Evolutionary conservation across 2,329 filamentous ascomycete genomes (phyloP), one percentile per base, ranked within the genome.

Genomic region (Beauveria brongniartii): DNA sequence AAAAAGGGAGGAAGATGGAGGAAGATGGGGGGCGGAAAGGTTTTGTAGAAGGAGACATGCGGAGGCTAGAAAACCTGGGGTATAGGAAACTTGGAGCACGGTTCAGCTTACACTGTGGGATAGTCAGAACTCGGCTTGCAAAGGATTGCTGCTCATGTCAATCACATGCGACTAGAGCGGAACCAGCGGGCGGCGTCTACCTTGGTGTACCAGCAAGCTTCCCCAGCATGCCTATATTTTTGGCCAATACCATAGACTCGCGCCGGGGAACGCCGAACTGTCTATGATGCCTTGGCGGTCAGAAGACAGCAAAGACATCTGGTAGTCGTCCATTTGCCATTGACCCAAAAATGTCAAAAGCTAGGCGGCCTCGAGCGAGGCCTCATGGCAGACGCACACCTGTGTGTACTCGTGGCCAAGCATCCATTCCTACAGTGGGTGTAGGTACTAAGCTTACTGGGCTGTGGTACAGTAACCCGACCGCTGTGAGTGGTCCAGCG

Each of bases 161-260:
- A 55, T 61, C 58, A 61, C 58, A 61, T 61, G 58, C 58, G 22
- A 61, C 58, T 50, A 54, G 34, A 47, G 53, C 57, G 57, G 57
- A 53, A 30, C 48, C 57, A 51, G 30, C 44, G 16, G 20, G 20
- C 7, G 12, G 40, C 26, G 28, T 34, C 12, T 37, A 50, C 5
- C 48, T 44, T 41, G 10, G 51, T 52, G 52, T n/a, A 18, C 16
- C 40, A 22, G 40, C 20, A 14, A 54, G 24, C 22, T 18, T 26
- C 51, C 14, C 20, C 5, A 7, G 10, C n/a, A 34, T 28, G 6
- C 28, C 48, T 20, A 14, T 14, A 26, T 26, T 20, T 16, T 14
- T 37, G 3, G 34, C 34, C 2, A 16, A 48, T 26, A 48, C 47
- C 47, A 20, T 24, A n/a, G 22, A 46, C 40, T 30, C 22, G 20